phyloP scores from a whole-genome alignment of 352 stramenopile species.

The Phytophthora pistaciae region DNA sequence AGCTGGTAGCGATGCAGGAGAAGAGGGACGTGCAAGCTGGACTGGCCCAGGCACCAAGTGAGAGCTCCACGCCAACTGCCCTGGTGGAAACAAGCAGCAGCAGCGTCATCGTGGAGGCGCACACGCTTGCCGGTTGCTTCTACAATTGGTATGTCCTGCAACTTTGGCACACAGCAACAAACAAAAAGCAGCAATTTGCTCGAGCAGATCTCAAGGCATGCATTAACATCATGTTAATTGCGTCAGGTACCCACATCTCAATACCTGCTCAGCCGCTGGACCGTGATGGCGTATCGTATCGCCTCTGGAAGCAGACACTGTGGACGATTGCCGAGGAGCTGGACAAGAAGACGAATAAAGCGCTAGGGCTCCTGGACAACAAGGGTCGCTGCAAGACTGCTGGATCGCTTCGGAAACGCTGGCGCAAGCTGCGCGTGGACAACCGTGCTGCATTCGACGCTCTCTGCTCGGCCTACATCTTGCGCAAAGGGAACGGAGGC shows the following conservation, averaged over 20 bases:
- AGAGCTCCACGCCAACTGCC: not conserved
- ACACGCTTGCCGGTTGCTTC: not conserved
- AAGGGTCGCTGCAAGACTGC: not conserved
- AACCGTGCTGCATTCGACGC: not conserved
- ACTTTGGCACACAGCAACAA: not conserved
- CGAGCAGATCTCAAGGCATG: not conserved
- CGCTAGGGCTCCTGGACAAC: not conserved
- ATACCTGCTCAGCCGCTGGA: not conserved
- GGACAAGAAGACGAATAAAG: not conserved
- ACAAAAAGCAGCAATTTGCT: not conserved
- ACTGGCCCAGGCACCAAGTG: not conserved
- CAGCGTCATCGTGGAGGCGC: not conserved
- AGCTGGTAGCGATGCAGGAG: not conserved
- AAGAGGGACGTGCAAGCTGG: not conserved
- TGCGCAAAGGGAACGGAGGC: not conserved
- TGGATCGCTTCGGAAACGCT: not conserved
- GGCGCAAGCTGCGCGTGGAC: not conserved
- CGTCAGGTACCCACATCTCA: not conserved
- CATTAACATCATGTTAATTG: not conserved
- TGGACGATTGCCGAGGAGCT: not conserved
- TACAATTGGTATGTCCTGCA: not conserved
- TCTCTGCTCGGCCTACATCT: not conserved
- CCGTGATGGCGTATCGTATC: not conserved
- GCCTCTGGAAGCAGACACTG: not conserved
- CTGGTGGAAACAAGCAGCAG: not conserved